phyloP scores from a whole-genome alignment of 2,329 filamentous ascomycete species.

The Aspergillus sp. region DNA sequence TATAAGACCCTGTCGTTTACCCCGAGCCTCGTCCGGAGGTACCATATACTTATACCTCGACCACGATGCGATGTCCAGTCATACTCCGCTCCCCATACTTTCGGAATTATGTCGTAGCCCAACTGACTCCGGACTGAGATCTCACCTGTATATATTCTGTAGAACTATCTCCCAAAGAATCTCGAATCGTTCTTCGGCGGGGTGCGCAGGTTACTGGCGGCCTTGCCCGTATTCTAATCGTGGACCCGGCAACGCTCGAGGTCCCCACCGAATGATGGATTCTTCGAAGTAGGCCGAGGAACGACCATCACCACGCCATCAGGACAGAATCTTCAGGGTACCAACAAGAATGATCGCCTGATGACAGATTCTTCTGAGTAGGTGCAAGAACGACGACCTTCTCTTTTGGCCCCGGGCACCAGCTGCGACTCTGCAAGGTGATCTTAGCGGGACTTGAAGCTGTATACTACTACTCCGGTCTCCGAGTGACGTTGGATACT shows the following conservation, averaged over 20 bases:
- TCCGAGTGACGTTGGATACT: neutral
- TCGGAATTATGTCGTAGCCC: neutral
- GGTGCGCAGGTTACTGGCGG: neutral
- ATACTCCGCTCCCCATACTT: conserved; percentile 5
- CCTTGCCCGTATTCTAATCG: conserved; percentile 4
- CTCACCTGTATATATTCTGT: neutral
- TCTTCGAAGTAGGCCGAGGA: conserved; percentile 18
- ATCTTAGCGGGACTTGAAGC: no score
- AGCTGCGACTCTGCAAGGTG: neutral
- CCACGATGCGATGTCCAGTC: neutral
- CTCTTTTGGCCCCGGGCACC: neutral
- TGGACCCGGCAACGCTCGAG: conserved; percentile 2
- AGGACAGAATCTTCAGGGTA: conserved; percentile 15
- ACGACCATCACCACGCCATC: conserved; percentile 15
- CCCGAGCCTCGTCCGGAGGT: neutral
- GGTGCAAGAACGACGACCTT: conserved; percentile 9
- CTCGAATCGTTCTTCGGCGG: conserved; percentile 4
- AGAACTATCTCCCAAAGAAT: neutral
- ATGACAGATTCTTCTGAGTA: conserved; percentile 16
- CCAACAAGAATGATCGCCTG: conserved; percentile 8
- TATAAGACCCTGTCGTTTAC: neutral
- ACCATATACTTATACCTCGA: neutral
- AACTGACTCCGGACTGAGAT: neutral
- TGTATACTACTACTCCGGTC: neutral
- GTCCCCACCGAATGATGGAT: conserved; percentile 18